Evolutionary conservation across 73 alveolate genomes (phyloP).

Genomic region (Uronychia setigera): DNA sequence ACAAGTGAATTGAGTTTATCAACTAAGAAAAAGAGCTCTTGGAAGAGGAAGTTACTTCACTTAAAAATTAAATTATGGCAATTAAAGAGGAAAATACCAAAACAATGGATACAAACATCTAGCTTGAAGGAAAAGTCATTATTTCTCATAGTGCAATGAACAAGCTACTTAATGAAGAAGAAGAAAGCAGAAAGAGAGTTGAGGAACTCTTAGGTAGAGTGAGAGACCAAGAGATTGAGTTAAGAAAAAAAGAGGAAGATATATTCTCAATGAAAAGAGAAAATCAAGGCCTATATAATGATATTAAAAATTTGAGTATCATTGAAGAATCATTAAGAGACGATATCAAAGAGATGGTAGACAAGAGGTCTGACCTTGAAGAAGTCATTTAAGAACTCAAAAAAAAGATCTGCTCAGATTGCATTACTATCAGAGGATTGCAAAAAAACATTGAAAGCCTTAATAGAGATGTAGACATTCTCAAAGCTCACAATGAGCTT

Average conservation of each 20-base stretch:
- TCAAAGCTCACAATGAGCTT: neutral
- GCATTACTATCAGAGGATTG: neutral
- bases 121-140: neutral
- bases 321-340: neutral
- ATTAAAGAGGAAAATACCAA: too few species aligned
- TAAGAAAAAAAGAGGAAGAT: neutral
- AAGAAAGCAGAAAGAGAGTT: neutral
- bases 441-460: neutral
- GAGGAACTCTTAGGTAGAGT: neutral
- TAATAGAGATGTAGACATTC: neutral
- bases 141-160: neutral
- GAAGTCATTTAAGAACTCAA: neutral
- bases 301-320: neutral
- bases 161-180: neutral
- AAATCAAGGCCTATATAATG: neutral
- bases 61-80: too few species aligned
- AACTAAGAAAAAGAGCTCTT: too few species aligned
- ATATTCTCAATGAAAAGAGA: neutral
- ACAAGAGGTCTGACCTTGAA: neutral
- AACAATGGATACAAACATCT: neutral
- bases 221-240: neutral
- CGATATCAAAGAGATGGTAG: neutral
- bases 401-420: neutral
- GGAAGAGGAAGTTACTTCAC: too few species aligned
- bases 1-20: too few species aligned